Conservation (phyloP, 768 basidiomycete species). For the Coprinopsis marcescibilis region DNA sequence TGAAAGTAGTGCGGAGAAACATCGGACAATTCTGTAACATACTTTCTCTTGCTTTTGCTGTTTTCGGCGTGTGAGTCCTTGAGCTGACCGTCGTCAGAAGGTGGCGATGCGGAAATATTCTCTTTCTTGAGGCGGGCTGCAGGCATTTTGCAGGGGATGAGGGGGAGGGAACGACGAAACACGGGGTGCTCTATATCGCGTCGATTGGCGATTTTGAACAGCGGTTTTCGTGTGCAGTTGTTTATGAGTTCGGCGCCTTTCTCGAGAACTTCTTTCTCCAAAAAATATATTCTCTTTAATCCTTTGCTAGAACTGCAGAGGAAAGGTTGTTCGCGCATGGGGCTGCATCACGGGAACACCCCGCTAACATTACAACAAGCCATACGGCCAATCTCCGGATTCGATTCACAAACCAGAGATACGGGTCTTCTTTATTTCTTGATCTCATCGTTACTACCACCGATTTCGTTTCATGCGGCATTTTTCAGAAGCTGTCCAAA, state of each 20-base stretch:
- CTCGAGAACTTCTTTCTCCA: slow-evolving; percentile 14
- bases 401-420: not conserved
- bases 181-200: slow-evolving; percentile 16
- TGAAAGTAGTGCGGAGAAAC: slow-evolving; percentile 47
- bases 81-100: slow-evolving; percentile 56
- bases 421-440: slow-evolving; percentile 20
- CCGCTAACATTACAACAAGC: slow-evolving; percentile 24
- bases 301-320: slow-evolving; percentile 30
- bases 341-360: slow-evolving; percentile 35
- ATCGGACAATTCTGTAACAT: slow-evolving; percentile 45
- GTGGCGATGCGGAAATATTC: slow-evolving; percentile 51
- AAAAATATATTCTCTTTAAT: slow-evolving; percentile 27
- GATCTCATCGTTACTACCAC: slow-evolving; percentile 28
- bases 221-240: slow-evolving; percentile 33
- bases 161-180: slow-evolving; percentile 20
- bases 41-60: slow-evolving; percentile 78
- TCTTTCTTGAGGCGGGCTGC: slow-evolving; percentile 64
- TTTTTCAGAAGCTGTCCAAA: slow-evolving; percentile 19
- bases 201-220: slow-evolving; percentile 30
- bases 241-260: slow-evolving; percentile 34
- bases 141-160: slow-evolving; percentile 41
- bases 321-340: slow-evolving; percentile 18
- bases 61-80: slow-evolving; percentile 58
- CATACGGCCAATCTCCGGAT: slow-evolving; percentile 40
- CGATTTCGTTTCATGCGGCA: slow-evolving; percentile 15